Conservation (phyloP, 495 filamentous ascomycete genomes). For the Tuber brumale region DNA sequence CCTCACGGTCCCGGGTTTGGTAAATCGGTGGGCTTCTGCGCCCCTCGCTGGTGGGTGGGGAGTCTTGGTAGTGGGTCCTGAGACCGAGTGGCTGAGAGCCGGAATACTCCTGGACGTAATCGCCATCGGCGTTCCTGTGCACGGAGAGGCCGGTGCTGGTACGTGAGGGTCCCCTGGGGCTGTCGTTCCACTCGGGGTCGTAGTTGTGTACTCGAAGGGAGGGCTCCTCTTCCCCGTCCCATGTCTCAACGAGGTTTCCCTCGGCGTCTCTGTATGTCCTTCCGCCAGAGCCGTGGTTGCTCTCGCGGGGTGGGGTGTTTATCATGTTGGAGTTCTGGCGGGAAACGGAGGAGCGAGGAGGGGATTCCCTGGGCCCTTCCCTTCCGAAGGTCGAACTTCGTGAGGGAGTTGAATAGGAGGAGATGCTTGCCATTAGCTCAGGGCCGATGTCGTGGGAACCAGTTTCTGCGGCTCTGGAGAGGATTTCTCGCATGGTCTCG, state of each 20-base stretch:
- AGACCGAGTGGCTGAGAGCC: background rate
- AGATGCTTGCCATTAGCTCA: background rate
- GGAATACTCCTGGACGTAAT: background rate
- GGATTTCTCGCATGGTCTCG: conserved; percentile 1
- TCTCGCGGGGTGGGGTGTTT: background rate
- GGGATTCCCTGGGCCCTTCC: background rate
- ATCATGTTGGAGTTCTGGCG: background rate
- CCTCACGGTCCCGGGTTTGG: background rate
- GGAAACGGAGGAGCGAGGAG: background rate
- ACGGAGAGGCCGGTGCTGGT: background rate
- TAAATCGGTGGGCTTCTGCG: background rate
- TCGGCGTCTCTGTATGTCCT: background rate
- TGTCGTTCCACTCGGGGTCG: background rate
- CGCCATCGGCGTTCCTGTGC: background rate
- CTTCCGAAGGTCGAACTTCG: background rate
- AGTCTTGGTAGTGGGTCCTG: background rate
- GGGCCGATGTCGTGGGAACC: background rate
- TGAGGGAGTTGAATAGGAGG: background rate
- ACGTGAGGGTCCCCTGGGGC: background rate
- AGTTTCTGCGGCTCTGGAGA: background rate
- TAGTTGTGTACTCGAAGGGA: background rate
- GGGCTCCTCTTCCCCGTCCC: background rate
- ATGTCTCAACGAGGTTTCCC: background rate
- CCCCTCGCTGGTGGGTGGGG: background rate
- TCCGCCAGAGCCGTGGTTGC: background rate